Conservation (phyloP, 495 filamentous ascomycete species). For the Talaromyces nanjingensis region DNA sequence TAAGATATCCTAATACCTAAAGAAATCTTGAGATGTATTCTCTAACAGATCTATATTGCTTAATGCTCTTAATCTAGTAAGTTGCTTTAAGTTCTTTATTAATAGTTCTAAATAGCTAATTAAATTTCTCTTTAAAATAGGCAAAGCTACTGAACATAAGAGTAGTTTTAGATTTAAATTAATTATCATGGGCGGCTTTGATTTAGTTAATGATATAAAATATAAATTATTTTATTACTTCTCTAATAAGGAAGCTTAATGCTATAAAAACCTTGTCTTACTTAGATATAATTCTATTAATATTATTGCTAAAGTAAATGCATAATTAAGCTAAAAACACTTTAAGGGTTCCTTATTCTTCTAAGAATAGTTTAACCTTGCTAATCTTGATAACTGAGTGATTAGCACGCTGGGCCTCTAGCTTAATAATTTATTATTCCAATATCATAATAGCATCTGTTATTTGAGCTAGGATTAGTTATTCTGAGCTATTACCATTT, state of each 20-base stretch:
- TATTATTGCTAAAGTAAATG: background rate
- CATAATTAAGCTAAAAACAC: background rate
- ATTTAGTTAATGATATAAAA: background rate
- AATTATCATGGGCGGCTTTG: background rate
- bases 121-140: background rate
- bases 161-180: background rate
- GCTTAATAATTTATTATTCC: too few relatives aligned
- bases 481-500: too few relatives aligned
- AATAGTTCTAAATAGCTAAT: background rate
- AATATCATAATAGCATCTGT: too few relatives aligned
- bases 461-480: too few relatives aligned
- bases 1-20: background rate
- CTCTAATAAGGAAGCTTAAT: background rate
- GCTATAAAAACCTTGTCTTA: background rate
- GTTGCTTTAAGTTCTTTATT: background rate
- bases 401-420: too few relatives aligned
- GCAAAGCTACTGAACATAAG: background rate
- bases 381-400: background rate
- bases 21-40: background rate
- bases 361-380: background rate
- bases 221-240: background rate
- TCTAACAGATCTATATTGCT: background rate
- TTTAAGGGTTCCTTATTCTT: background rate
- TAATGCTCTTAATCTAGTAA: background rate
- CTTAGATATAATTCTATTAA: background rate